These are phyloP conservation scores for Physcomitrium patens DNA, from an alignment of 225 moss, liverwort and hornwort genomes.

Conservation along the genomic window DNA sequence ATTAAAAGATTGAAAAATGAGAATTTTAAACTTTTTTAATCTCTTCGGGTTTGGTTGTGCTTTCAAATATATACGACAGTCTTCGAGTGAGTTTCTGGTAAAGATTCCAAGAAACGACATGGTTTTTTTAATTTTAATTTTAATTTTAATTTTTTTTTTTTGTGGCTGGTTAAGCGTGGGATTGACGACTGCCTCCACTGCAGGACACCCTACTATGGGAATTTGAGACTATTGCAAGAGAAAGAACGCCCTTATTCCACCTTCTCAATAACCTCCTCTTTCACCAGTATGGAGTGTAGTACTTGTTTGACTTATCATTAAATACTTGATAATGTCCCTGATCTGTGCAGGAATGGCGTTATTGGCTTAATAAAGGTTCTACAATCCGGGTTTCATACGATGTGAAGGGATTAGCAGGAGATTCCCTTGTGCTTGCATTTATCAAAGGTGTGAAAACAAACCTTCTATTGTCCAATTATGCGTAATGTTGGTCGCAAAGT, in stretches of 20 bases:
- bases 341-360: constrained; percentile 51
- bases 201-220: neutral
- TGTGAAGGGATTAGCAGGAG: constrained; percentile 38
- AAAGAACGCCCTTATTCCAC: neutral
- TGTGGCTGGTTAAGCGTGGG: no score
- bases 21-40: no score
- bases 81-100: no score
- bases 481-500: constrained; percentile 2
- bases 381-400: constrained; percentile 46
- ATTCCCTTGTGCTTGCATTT: constrained; percentile 58
- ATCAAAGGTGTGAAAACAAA: constrained; percentile 42
- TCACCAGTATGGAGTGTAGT: neutral
- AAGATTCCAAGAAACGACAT: no score
- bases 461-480: neutral
- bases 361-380: constrained; percentile 54
- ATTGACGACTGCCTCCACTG: no score
- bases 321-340: constrained; percentile 3
- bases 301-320: neutral
- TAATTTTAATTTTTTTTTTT: no score
- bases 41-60: no score
- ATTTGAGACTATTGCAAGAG: neutral
- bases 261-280: neutral
- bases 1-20: no score
- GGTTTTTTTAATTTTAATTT: no score
- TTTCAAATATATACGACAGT: no score